Evolutionary conservation across 805 yeast genomes (phyloP).

Genomic region (Cyberlindnera euphorbiiphila): DNA sequence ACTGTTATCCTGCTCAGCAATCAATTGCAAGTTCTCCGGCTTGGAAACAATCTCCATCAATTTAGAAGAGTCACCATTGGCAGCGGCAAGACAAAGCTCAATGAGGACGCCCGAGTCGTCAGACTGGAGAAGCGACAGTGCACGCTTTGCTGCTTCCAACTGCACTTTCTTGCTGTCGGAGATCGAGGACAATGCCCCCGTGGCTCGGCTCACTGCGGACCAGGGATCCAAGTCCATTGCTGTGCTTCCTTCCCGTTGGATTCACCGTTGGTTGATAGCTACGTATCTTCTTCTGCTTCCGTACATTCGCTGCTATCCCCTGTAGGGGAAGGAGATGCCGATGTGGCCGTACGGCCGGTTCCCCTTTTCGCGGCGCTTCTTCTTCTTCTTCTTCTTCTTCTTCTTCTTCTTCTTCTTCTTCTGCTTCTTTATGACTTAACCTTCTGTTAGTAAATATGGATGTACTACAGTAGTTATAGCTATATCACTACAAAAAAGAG

Average conservation of each 20-base stretch:
- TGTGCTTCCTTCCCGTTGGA: no score
- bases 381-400: no score
- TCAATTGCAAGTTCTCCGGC: slow-evolving; percentile 24
- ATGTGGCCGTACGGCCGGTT: background rate
- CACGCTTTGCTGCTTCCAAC: slow-evolving; percentile 20
- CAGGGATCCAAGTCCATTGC: slow-evolving; percentile 18
- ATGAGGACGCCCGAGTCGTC: slow-evolving; percentile 20
- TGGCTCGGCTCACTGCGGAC: slow-evolving; percentile 7
- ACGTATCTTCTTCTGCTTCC: no score
- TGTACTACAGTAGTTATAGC: no score
- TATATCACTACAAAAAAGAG: no score
- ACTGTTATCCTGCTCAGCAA: slow-evolving; percentile 33
- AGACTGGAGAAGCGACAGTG: slow-evolving; percentile 12
- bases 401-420: no score
- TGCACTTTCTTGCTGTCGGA: slow-evolving; percentile 14
- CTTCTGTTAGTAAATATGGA: no score
- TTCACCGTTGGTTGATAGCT: no score
- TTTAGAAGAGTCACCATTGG: slow-evolving; percentile 33
- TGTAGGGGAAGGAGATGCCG: background rate
- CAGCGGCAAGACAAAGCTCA: slow-evolving; percentile 36
- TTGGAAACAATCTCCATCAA: slow-evolving; percentile 23
- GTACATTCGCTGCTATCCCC: no score
- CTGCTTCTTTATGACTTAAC: no score
- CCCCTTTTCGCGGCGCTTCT: slow-evolving; percentile 2
- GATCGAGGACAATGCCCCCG: slow-evolving; percentile 1